These are phyloP conservation scores for Aureobasidium sp. DNA, from an alignment of 2,329 filamentous ascomycete genomes.

Conservation along the genomic window DNA sequence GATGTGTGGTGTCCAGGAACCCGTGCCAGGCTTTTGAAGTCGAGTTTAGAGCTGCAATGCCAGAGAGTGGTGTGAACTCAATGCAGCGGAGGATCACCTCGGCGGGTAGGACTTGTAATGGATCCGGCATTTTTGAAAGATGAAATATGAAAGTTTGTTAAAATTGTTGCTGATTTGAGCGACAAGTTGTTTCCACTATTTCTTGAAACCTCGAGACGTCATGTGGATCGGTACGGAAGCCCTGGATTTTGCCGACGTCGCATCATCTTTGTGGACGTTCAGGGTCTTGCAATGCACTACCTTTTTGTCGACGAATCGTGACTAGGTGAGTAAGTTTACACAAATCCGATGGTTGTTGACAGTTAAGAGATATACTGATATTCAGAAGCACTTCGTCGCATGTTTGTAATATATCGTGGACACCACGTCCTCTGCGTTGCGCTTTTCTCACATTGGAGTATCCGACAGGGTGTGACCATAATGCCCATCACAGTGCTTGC, in stretches of 20 bases:
- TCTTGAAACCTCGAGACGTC: neutral
- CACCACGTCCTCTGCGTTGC: too few species aligned
- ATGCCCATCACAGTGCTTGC: too few species aligned
- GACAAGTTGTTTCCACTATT: neutral
- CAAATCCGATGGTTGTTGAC: too few species aligned
- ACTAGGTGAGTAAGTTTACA: too few species aligned
- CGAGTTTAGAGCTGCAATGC: slow-evolving; percentile 29
- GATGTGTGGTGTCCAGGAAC: slow-evolving; percentile 36
- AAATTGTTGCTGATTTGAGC: neutral
- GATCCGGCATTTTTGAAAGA: slow-evolving; percentile 15
- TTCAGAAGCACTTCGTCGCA: too few species aligned
- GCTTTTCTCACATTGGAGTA: too few species aligned
- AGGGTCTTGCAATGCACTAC: too few species aligned
- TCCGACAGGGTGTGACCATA: too few species aligned
- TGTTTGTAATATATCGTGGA: too few species aligned
- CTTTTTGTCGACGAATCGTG: too few species aligned
- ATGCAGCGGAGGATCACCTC: slow-evolving; percentile 35
- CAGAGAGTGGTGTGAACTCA: slow-evolving; percentile 28
- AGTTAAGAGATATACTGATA: too few species aligned
- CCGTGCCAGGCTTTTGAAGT: slow-evolving; percentile 31
- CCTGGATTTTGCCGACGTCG: neutral
- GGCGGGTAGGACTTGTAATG: slow-evolving; percentile 26
- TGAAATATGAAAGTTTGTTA: neutral
- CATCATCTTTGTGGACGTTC: too few species aligned
- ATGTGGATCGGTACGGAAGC: neutral